Percentiles rank a stretch among this genome's conserved stretches.
These are phyloP conservation scores for Thalassia testudinum DNA, from an alignment of 116 monocot species.

Conservation along the genomic window DNA sequence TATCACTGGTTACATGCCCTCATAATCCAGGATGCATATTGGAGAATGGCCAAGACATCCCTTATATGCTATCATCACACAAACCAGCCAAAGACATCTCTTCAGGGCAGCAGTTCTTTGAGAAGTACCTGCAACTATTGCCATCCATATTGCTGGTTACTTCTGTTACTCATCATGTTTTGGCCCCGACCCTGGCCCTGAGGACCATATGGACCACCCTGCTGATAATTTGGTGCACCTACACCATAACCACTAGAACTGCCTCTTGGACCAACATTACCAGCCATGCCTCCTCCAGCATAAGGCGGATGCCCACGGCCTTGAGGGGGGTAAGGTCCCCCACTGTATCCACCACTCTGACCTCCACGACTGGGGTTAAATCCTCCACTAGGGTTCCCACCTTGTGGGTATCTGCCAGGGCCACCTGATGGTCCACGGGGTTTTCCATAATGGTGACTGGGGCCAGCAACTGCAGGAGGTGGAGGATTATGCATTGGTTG, in stretches of 20 bases:
- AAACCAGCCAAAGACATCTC: no score
- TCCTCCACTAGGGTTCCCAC: constrained; percentile 50
- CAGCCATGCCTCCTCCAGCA: constrained; percentile 25
- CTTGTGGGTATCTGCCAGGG: constrained; percentile 51
- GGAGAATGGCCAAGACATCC: no score
- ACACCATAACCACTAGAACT: constrained; percentile 32
- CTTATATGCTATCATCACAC: no score
- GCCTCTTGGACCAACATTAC: constrained; percentile 35
- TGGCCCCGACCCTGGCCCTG: constrained; percentile 38
- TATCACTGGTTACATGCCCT: no score
- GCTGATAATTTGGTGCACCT: constrained; percentile 41
- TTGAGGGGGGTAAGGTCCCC: constrained; percentile 51
- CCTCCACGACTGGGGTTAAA: constrained; percentile 64
- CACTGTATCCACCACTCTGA: constrained; percentile 40
- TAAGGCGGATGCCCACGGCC: constrained; percentile 32
- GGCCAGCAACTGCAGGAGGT: constrained; percentile 40
- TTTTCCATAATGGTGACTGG: constrained; percentile 60
- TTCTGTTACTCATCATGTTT: constrained; percentile 41
- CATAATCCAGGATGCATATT: no score
- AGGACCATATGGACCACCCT: constrained; percentile 58
- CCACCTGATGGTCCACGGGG: constrained; percentile 46
- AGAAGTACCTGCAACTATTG: constrained; percentile 8
- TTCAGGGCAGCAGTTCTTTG: no score
- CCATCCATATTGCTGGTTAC: constrained; percentile 56
- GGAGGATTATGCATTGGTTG: constrained; percentile 50